Evolutionary conservation across 1,139 yeast species (phyloP), one percentile per base, ranked within the genome.

Genomic region (Suhomyces ambrosiae): DNA sequence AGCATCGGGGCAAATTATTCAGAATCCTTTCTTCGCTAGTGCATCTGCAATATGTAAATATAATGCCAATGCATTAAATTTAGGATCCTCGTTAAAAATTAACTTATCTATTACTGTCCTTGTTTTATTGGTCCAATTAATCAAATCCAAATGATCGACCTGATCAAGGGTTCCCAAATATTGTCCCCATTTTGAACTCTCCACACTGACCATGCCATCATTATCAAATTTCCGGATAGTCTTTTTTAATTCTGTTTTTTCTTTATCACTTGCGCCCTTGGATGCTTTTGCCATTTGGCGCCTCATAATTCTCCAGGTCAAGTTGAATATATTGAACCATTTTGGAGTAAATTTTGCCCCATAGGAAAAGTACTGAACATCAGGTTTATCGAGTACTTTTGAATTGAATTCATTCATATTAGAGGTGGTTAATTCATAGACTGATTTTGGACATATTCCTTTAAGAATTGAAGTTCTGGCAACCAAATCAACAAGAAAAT

Each of bases 171-270:
- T 85, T 0, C 96, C 97, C 47, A 82, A 53, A 56, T 86, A 87
- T 27, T 76, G 63, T 0, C 96, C 97, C 96, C 96, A 89, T 52
- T 75, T 76, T 1, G 95, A 70, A 42, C 95, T 85, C 27, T 70
- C 68, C 1, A 87, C 85, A 45, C 92, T 82, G 1, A 89, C 95
- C 63, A 89, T 60, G 0, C 97, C 97, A 62, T 89, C 97, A 56
- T 87, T 89, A 23, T 77, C 82, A 8, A 53, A 33, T 37, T 21
- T 18, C 77, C 76, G 23, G 42, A 47, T 30, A 23, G 38, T 40
- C 4, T 33, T 35, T 18, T 40, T 32, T n/a, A 10, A 4, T 26
- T 37, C 54, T 45, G 19, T 60, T 53, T 38, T 69, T 59, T 13
- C 21, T 16, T 17, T 1, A 14, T 8, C 17, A 23, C 27, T 17